Evolutionary conservation across 2,329 filamentous ascomycete species (phyloP).

Genomic region (Hansfordia pulvinata): DNA sequence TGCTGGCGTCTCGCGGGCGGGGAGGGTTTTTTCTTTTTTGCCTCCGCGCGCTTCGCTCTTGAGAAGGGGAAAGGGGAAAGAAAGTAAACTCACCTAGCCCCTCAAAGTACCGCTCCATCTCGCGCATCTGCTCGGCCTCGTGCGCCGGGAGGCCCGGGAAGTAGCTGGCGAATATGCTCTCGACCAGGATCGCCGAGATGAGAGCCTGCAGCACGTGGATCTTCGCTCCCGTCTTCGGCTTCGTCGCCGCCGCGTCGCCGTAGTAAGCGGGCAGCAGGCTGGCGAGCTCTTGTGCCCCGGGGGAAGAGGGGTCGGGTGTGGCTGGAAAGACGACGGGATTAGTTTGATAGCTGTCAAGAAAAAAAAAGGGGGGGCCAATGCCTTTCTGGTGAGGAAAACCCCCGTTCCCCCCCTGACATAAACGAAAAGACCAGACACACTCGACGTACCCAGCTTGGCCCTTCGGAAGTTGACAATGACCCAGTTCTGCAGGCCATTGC

Average conservation of each 20-base stretch:
- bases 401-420: not conserved
- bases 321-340: too few relatives aligned
- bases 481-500: slow-evolving; percentile 63
- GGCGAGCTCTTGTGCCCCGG: too few relatives aligned
- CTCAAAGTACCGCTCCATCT: slow-evolving; percentile 31
- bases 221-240: too few relatives aligned
- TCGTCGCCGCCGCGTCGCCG: slow-evolving; percentile 32
- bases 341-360: too few relatives aligned
- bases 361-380: too few relatives aligned
- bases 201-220: slow-evolving; percentile 50
- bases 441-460: slow-evolving; percentile 36
- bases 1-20: too few relatives aligned
- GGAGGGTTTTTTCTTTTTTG: too few relatives aligned
- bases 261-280: slow-evolving; percentile 43
- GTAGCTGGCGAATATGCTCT: slow-evolving; percentile 47
- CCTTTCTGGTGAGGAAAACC: too few relatives aligned
- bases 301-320: too few relatives aligned
- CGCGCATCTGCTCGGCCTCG: slow-evolving; percentile 34
- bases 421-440: not conserved
- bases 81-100: slow-evolving; percentile 22
- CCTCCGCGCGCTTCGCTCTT: too few relatives aligned
- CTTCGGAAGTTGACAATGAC: slow-evolving; percentile 55
- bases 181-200: slow-evolving; percentile 44
- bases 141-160: slow-evolving; percentile 47
- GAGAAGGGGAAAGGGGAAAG: slow-evolving; percentile 3